phyloP scores from a whole-genome alignment of 495 filamentous ascomycete species.

The Daldinia childiae region DNA sequence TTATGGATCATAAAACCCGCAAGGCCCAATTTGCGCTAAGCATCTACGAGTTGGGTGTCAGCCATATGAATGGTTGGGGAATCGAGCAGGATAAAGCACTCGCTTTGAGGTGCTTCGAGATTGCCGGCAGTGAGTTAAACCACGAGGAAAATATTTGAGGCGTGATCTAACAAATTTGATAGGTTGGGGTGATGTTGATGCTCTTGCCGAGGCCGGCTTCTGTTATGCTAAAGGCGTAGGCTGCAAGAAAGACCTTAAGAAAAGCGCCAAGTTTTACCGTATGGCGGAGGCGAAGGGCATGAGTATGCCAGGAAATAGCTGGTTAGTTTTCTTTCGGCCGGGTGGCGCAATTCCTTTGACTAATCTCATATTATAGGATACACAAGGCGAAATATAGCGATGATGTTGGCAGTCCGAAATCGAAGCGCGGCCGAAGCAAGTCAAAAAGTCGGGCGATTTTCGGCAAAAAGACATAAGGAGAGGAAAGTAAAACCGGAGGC shows the following conservation, averaged over 20 bases:
- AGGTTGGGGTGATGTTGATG: constrained; percentile 96
- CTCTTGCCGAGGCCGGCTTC: constrained; percentile 86
- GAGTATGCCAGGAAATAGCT: constrained; percentile 97
- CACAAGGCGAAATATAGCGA: constrained; percentile 91
- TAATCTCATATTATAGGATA: constrained; percentile 68
- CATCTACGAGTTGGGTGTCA: constrained; percentile 96
- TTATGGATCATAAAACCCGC: constrained; percentile 75
- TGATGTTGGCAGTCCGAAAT: constrained; percentile 53
- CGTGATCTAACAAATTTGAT: constrained; percentile 36
- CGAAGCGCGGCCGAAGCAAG: constrained; percentile 55
- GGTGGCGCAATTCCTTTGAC: background rate
- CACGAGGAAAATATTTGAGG: background rate
- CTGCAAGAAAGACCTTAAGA: constrained; percentile 95
- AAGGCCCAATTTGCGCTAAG: constrained; percentile 93
- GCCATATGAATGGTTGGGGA: constrained; percentile 97
- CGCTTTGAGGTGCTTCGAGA: constrained; percentile 93
- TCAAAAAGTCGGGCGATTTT: constrained; percentile 59
- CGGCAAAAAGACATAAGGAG: constrained; percentile 41
- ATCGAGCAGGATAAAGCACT: constrained; percentile 90
- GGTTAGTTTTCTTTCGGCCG: constrained; percentile 63
- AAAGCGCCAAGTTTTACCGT: constrained; percentile 90
- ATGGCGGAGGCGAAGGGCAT: constrained; percentile 91
- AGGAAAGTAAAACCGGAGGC: background rate
- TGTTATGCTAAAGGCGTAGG: constrained; percentile 87
- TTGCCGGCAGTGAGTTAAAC: constrained; percentile 76